A percentile compares a stretch with the other conserved stretches of the same genome.
Conservation (phyloP, 2,329 filamentous ascomycete species). For the Ophiostoma himal-ulmi region DNA sequence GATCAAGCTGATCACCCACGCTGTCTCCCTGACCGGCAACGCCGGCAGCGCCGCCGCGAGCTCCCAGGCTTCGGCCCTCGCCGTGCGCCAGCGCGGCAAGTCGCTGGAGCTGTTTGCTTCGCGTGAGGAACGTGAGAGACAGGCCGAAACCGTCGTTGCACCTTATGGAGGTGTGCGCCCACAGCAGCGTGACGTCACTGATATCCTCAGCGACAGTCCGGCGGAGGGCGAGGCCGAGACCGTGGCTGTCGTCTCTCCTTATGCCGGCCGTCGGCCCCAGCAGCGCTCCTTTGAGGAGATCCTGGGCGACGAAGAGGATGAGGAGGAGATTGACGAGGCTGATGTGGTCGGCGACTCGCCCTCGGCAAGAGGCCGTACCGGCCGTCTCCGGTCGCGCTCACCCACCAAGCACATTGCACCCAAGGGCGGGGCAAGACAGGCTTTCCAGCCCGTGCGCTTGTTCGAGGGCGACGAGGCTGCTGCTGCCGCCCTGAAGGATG, state of each 20-base stretch:
- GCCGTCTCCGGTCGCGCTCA: constrained; percentile 44
- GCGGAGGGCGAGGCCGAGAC: constrained; percentile 36
- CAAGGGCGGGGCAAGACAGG: constrained; percentile 54
- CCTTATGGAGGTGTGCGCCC: constrained; percentile 57
- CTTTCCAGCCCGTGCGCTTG: constrained; percentile 57
- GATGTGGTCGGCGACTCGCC: constrained; percentile 15
- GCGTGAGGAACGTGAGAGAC: constrained; percentile 49
- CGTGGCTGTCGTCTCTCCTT: constrained; percentile 36
- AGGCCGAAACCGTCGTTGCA: constrained; percentile 44
- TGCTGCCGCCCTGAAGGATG: constrained; percentile 34
- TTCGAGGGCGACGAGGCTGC: constrained; percentile 43
- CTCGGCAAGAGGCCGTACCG: constrained; percentile 20
- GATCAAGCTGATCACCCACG: constrained; percentile 64
- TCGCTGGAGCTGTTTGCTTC: constrained; percentile 70
- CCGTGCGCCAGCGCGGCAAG: constrained; percentile 45
- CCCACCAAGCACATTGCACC: constrained; percentile 41
- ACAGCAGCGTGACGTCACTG: constrained; percentile 62
- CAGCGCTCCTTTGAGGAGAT: constrained; percentile 70
- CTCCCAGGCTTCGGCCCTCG: constrained; percentile 30
- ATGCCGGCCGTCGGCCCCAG: constrained; percentile 50
- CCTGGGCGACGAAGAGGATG: constrained; percentile 47
- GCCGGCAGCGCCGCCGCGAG: constrained; percentile 31
- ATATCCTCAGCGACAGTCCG: constrained; percentile 60
- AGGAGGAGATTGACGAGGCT: constrained; percentile 25
- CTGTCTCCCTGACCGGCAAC: constrained; percentile 43